Conservation (phyloP, 192 early-diverging fungal genomes). For the Coemansia sp. region DNA sequence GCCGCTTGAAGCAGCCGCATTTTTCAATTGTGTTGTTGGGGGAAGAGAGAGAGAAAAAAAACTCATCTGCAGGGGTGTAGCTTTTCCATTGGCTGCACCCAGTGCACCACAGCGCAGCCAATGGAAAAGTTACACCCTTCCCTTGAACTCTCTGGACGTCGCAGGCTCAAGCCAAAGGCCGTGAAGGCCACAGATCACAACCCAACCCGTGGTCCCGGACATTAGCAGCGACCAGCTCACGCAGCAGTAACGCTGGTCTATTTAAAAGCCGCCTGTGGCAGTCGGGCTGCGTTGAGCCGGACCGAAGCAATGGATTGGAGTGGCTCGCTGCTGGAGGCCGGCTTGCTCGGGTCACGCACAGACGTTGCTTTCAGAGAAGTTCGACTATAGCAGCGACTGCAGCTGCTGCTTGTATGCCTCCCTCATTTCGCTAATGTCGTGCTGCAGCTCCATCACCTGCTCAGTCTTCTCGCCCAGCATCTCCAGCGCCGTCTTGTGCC, state of each 20-base stretch:
- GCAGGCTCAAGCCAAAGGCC: not conserved
- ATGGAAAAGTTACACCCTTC: conserved; percentile 14
- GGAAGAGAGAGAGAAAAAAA: not conserved
- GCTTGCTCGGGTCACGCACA: not conserved
- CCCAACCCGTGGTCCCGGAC: too few relatives aligned
- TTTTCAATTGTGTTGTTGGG: not conserved
- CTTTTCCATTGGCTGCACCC: not conserved
- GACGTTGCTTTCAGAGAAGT: conserved; percentile 11
- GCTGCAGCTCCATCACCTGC: conserved; percentile 76
- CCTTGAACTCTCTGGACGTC: not conserved
- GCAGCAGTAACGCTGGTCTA: too few relatives aligned
- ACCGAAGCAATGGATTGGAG: too few relatives aligned
- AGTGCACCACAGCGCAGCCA: conserved; percentile 6
- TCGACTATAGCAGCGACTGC: conserved; percentile 57
- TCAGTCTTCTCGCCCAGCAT: conserved; percentile 90
- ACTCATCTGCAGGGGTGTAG: not conserved
- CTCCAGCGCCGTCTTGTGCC: conserved; percentile 71
- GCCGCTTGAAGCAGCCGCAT: not conserved
- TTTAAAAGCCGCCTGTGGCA: too few relatives aligned
- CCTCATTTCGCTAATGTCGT: conserved; percentile 79
- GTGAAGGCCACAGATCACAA: not conserved
- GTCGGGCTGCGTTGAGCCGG: too few relatives aligned
- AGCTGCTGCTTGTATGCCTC: conserved; percentile 71
- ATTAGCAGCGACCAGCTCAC: too few relatives aligned
- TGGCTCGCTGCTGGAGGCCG: too few relatives aligned